A percentile compares a stretch with the other conserved stretches of the same genome.
Conservation (phyloP, 1,284 basidiomycete species). For the Megacollybia platyphylla region DNA sequence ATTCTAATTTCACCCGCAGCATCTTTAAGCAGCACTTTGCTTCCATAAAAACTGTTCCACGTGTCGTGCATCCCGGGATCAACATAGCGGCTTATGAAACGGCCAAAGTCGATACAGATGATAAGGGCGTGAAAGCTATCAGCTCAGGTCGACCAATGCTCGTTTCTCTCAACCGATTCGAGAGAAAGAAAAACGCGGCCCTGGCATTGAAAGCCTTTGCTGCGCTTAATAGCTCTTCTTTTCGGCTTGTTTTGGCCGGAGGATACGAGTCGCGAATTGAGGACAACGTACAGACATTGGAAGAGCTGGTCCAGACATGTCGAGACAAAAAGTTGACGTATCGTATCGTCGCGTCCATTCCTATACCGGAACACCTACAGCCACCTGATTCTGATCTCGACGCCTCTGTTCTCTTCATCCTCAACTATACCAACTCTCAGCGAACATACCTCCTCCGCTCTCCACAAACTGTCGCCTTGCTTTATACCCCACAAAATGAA, state of each 20-base stretch:
- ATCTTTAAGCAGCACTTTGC: conserved; percentile 73
- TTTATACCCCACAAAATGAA: conserved; percentile 93
- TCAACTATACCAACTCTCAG: conserved; percentile 77
- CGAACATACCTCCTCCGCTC: conserved; percentile 65
- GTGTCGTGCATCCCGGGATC: conserved; percentile 88
- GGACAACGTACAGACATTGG: conserved; percentile 42
- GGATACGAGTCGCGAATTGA: conserved; percentile 44
- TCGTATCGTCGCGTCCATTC: conserved; percentile 27
- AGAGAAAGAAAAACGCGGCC: conserved; percentile 86
- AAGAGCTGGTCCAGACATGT: conserved; percentile 42
- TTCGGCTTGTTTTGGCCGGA: conserved; percentile 71
- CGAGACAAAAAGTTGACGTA: conserved; percentile 37
- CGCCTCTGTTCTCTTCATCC: conserved; percentile 69
- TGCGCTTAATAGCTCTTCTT: conserved; percentile 16
- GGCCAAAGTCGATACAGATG: conserved; percentile 21
- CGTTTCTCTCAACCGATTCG: conserved; percentile 90
- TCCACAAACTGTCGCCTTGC: conserved; percentile 54
- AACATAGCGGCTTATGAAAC: conserved; percentile 62
- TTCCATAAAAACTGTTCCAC: conserved; percentile 49
- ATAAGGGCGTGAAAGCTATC: conserved; percentile 43
- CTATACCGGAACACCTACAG: conserved; percentile 22
- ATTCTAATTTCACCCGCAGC: conserved; percentile 81
- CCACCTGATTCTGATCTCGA: conserved; percentile 13
- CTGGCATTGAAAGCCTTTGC: conserved; percentile 80
- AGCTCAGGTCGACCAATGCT: conserved; percentile 69